Evolutionary conservation across 371 early-diverging fungal species (phyloP).

Genomic region (Synchytrium microbalum): DNA sequence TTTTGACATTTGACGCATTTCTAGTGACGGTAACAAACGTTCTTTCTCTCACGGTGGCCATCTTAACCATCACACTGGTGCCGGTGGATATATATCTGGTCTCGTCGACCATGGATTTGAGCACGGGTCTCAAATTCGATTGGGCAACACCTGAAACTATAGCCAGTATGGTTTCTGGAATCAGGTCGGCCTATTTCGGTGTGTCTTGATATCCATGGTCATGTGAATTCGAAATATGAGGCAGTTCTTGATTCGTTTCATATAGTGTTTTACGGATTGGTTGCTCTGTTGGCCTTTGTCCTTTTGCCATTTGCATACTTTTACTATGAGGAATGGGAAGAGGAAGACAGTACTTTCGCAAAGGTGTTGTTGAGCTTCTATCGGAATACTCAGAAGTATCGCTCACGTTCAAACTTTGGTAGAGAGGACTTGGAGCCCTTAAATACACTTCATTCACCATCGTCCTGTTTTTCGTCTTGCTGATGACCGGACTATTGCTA

Average conservation of each 20-base stretch:
- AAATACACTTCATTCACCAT: slow-evolving; percentile 52
- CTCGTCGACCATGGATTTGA: slow-evolving; percentile 49
- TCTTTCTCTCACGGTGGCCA: slow-evolving; percentile 22
- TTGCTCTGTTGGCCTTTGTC: slow-evolving; percentile 44
- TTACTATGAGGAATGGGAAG: slow-evolving; percentile 55
- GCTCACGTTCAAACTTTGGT: background rate
- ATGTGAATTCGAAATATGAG: background rate
- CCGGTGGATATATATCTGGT: slow-evolving; percentile 64
- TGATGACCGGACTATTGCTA: slow-evolving; percentile 41
- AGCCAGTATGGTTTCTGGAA: slow-evolving; percentile 32
- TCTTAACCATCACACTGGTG: slow-evolving; percentile 48
- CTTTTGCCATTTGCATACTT: slow-evolving; percentile 59
- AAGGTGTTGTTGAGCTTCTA: slow-evolving; percentile 6
- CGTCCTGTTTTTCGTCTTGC: slow-evolving; percentile 34
- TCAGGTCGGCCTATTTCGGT: slow-evolving; percentile 51
- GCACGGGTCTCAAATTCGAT: slow-evolving; percentile 47
- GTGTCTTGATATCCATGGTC: too few species aligned
- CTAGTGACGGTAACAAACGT: background rate
- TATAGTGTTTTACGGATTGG: slow-evolving; percentile 42
- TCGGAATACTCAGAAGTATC: background rate
- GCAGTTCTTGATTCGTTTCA: background rate
- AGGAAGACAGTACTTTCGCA: slow-evolving; percentile 30
- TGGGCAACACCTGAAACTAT: slow-evolving; percentile 58
- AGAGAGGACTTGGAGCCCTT: slow-evolving; percentile 35
- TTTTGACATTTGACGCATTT: background rate